A percentile compares a stretch with the other conserved stretches of the same genome.
These are phyloP conservation scores for Aureobasidium sp. DNA, from an alignment of 2,329 filamentous ascomycete genomes.

Conservation along the genomic window DNA sequence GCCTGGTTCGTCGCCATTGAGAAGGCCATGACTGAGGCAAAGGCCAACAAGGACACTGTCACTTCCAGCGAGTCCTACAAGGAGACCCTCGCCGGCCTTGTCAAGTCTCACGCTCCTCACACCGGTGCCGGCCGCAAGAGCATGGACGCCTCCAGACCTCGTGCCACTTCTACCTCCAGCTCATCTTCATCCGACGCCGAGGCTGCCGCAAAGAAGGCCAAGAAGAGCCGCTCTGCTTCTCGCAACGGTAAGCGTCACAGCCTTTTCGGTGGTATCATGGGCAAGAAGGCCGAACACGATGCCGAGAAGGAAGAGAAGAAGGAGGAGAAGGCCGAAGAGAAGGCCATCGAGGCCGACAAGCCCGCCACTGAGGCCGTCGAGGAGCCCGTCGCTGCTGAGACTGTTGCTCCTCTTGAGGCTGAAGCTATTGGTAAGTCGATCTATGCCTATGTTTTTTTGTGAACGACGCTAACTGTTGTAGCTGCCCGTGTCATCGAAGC, in stretches of 20 bases:
- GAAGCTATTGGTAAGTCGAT: conserved; percentile 24
- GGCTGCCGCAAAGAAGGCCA: conserved; percentile 26
- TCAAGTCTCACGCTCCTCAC: conserved; percentile 24
- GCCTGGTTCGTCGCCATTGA: conserved; percentile 85
- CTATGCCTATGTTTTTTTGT: conserved; percentile 18
- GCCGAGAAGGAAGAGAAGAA: conserved; percentile 32
- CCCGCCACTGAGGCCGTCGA: conserved; percentile 31
- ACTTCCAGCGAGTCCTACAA: conserved; percentile 82
- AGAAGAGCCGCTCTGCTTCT: conserved; percentile 51
- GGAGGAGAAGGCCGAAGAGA: conserved; percentile 29
- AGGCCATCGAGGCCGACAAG: conserved; percentile 28
- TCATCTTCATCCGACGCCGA: conserved; percentile 37
- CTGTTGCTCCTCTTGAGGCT: conserved; percentile 22
- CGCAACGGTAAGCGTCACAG: conserved; percentile 48
- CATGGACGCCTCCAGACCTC: conserved; percentile 26
- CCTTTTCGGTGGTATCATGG: conserved; percentile 50
- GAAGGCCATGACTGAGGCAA: conserved; percentile 74
- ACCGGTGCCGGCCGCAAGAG: conserved; percentile 33
- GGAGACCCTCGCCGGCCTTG: conserved; percentile 64
- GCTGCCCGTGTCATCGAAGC: conserved; percentile 25
- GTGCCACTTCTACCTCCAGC: conserved; percentile 29
- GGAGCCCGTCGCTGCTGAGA: conserved; percentile 22
- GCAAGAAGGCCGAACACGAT: conserved; percentile 52
- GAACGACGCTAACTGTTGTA: conserved; percentile 18
- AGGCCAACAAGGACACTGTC: conserved; percentile 66